Evolutionary conservation across 2,329 filamentous ascomycete genomes (phyloP).

Genomic region (Westerdykella aurantiaca): DNA sequence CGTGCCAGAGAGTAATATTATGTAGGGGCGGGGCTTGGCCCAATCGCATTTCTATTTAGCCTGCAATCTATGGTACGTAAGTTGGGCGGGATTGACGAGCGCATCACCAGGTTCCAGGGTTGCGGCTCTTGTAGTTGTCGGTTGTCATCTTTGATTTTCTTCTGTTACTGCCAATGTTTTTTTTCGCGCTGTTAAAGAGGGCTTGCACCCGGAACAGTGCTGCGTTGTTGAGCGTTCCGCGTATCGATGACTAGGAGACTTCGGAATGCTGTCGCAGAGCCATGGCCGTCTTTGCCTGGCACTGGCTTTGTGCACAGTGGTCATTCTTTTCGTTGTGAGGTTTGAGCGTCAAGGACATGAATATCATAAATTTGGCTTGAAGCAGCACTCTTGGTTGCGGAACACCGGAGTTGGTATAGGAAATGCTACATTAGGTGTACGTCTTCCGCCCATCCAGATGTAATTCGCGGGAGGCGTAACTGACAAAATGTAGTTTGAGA

Average conservation of each 20-base stretch:
- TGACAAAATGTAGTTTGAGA: conserved; percentile 41
- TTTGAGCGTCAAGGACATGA: background rate
- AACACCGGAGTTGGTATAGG: conserved; percentile 3
- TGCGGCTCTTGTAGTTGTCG: conserved; percentile 6
- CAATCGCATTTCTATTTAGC: conserved; percentile 3
- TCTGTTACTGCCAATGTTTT: background rate
- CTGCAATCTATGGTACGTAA: background rate
- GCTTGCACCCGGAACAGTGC: too few species aligned
- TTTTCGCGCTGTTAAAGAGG: too few species aligned
- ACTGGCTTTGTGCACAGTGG: conserved; percentile 5
- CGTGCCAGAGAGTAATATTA: background rate
- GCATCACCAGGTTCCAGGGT: conserved; percentile 2
- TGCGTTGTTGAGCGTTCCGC: too few species aligned
- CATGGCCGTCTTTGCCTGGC: conserved; percentile 11
- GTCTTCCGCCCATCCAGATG: background rate
- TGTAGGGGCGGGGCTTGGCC: background rate
- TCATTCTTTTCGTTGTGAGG: conserved; percentile 9
- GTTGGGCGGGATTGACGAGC: conserved; percentile 2
- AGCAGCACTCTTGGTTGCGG: background rate
- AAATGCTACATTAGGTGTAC: conserved; percentile 20
- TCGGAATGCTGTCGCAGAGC: conserved; percentile 13
- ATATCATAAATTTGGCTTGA: background rate
- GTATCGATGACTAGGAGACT: background rate
- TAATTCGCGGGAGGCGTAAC: background rate
- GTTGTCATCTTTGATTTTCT: conserved; percentile 3